phyloP scores from a whole-genome alignment of 2,329 filamentous ascomycete species.

The Pseudocercospora macadamiae region DNA sequence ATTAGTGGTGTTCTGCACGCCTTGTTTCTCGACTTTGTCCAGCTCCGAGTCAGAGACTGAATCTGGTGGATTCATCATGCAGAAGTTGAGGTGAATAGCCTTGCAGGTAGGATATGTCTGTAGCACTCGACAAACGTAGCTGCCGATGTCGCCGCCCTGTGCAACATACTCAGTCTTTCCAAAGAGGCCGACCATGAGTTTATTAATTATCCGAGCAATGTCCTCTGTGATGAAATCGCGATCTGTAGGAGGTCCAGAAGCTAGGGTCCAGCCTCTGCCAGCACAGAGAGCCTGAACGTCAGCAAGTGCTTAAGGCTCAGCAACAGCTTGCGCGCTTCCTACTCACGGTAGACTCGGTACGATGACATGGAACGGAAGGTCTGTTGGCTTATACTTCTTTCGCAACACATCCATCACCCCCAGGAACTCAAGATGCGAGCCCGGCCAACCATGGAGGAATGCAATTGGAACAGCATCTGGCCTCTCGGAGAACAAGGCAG shows the following conservation, averaged over 20 bases:
- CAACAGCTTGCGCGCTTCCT: background rate
- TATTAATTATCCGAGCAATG: slow-evolving; percentile 49
- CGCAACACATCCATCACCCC: slow-evolving; percentile 34
- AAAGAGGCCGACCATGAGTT: slow-evolving; percentile 55
- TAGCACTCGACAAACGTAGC: slow-evolving; percentile 45
- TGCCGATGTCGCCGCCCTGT: slow-evolving; percentile 60
- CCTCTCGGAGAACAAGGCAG: slow-evolving; percentile 56
- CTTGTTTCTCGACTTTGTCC: slow-evolving; percentile 42
- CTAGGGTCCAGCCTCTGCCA: slow-evolving; percentile 50
- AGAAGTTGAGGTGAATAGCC: slow-evolving; percentile 30
- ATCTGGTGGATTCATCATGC: slow-evolving; percentile 25
- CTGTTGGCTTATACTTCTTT: slow-evolving; percentile 51
- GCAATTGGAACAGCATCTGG: slow-evolving; percentile 40
- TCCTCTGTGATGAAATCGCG: slow-evolving; percentile 45
- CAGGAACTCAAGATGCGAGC: slow-evolving; percentile 40
- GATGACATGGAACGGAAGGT: slow-evolving; percentile 59
- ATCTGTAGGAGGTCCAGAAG: slow-evolving; percentile 45
- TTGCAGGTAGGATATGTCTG: slow-evolving; percentile 18
- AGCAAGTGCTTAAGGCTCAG: background rate
- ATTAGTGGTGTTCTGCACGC: slow-evolving; percentile 40
- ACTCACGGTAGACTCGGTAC: slow-evolving; percentile 52
- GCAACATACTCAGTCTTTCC: slow-evolving; percentile 53
- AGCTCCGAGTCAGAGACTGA: slow-evolving; percentile 25
- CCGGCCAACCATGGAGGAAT: slow-evolving; percentile 43
- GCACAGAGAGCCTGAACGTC: background rate